Base-by-base conservation (phyloP, 2,329 filamentous ascomycete genomes). In the Ophiostoma perfectum region DNA sequence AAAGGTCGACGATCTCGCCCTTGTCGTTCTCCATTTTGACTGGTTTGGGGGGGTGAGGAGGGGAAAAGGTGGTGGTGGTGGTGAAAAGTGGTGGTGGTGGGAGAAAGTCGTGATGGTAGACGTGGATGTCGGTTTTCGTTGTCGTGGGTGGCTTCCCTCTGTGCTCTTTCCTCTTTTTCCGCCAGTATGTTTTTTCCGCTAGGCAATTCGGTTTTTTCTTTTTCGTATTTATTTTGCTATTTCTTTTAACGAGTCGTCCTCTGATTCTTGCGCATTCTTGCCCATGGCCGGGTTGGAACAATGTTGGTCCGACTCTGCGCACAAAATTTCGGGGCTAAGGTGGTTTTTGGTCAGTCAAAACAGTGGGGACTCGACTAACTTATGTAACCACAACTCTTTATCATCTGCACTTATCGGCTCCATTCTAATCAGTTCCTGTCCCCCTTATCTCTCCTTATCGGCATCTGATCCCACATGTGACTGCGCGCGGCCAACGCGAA, bases 21-120 rank as follows among this genome's bases (percentile, higher is more conserved):
- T 69, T 93, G 87, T 98, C 95, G 93, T 99, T 99, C 89, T 99
- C 95, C 95, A 98, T 99, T 80, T 78, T 82, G 79, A 74, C 74
- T 78, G 72, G 65, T 67, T 52, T 66, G 44, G 42, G 52, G 42
- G 55, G 38, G 49, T 62, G 44, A 14, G 38, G 39, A 38, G 49
- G 52, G 16, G 38, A 16, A 45, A 42, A 77, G 75, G 77, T 76
- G 73, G 70, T 52, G 75, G 74, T 71, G 71, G 74, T 72, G 74
- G 73, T 74, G 70, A 74, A 44, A 45, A 45, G 39, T 68, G 71
- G 73, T 76, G 74, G 74, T 41, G 16, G 39, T 41, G 39, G 58
- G 11, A 39, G 55, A 38, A 60, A 16, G 58, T 67, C 58, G 67
- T 64, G 67, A 63, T 65, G 60, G 58, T 42, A 42, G 39, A 42